Conservation (phyloP, 495 filamentous ascomycete genomes). For the Podospora pseudoanserina region DNA sequence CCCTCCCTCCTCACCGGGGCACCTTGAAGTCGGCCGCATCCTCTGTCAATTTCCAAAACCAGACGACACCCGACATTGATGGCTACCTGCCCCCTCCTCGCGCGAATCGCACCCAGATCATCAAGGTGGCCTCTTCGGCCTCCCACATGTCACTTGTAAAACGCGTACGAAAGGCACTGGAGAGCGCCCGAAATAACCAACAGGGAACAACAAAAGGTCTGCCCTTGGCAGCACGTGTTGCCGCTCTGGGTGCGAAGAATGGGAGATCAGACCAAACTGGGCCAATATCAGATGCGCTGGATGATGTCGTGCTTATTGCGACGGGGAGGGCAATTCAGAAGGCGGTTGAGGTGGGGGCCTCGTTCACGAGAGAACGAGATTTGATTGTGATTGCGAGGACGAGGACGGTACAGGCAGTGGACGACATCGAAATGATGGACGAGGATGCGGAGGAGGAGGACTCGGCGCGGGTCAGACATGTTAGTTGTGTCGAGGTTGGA, state of each 20-base stretch:
- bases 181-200: slow-evolving; percentile 56
- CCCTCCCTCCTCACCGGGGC: slow-evolving; percentile 13
- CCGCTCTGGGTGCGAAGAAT: slow-evolving; percentile 33
- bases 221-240: slow-evolving; percentile 41
- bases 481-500: slow-evolving; percentile 34
- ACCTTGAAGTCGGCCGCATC: slow-evolving; percentile 1
- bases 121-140: slow-evolving; percentile 74
- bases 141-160: slow-evolving; percentile 81
- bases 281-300: slow-evolving; percentile 22
- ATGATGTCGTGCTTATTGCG: slow-evolving; percentile 69
- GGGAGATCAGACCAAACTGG: not conserved
- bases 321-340: slow-evolving; percentile 77
- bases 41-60: slow-evolving; percentile 21
- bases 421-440: slow-evolving; percentile 56
- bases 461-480: slow-evolving; percentile 57
- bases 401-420: slow-evolving; percentile 63
- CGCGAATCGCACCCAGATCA: slow-evolving; percentile 48
- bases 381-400: slow-evolving; percentile 57
- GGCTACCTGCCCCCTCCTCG: slow-evolving; percentile 56
- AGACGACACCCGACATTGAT: slow-evolving; percentile 66
- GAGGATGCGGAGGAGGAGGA: slow-evolving; percentile 53
- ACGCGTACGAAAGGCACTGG: slow-evolving; percentile 71
- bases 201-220: slow-evolving; percentile 28
- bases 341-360: slow-evolving; percentile 59
- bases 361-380: slow-evolving; percentile 58